These are phyloP conservation scores for Russula griseocarnosa DNA, from an alignment of 768 basidiomycete species.

Conservation along the genomic window DNA sequence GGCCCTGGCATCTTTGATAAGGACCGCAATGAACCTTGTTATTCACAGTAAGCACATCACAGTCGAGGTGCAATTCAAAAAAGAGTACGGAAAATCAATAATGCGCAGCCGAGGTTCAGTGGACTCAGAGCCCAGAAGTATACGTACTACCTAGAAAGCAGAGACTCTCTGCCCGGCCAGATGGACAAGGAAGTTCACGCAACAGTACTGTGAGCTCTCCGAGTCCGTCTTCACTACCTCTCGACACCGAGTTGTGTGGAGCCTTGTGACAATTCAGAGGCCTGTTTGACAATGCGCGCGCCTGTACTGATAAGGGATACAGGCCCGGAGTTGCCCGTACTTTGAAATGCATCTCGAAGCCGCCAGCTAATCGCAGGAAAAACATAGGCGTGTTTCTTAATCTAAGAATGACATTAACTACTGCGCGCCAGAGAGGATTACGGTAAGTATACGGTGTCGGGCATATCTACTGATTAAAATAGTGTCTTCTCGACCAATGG, in stretches of 20 bases:
- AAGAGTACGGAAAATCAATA: neutral
- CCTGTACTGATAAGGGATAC: neutral
- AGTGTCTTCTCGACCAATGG: neutral
- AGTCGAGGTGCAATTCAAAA: neutral
- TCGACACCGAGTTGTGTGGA: neutral
- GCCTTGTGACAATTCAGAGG: neutral
- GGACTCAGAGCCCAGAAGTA: neutral
- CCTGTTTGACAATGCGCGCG: neutral
- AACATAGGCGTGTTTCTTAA: no score
- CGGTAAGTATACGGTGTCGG: neutral
- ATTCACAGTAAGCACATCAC: slow-evolving; percentile 1
- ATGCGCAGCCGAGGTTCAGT: neutral
- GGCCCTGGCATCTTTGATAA: slow-evolving; percentile 17
- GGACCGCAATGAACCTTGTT: slow-evolving; percentile 8
- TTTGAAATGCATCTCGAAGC: neutral
- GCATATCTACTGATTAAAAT: neutral
- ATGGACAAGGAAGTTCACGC: neutral
- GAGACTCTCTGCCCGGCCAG: neutral
- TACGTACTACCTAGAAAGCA: neutral
- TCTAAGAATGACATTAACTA: neutral
- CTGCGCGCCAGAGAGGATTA: neutral
- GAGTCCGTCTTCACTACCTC: no score
- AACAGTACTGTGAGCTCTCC: neutral
- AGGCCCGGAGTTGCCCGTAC: neutral
- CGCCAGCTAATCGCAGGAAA: neutral